Base-by-base conservation (phyloP, 495 filamentous ascomycete species). In the Cercophora sp. region DNA sequence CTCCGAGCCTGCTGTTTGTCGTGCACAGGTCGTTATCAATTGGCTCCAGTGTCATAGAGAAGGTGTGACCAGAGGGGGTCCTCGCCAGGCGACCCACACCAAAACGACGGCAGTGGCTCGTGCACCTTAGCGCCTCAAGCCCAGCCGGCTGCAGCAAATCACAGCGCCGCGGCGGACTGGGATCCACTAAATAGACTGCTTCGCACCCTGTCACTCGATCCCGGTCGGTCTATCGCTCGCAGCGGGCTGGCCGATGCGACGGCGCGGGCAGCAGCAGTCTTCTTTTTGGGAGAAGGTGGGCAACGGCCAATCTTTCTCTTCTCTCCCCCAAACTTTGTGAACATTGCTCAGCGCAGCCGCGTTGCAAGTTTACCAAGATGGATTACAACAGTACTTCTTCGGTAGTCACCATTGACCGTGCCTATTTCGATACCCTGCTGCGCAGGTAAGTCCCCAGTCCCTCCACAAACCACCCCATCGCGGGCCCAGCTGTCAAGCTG, bases 391-490 rank as follows among this genome's bases (percentile, higher is more conserved):
- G 13, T 19, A 57, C 54, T 52, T 51, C 58, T 11, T 8, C 59
- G 31, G 71, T 71, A 56, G 72, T 82, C 25, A 80, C 77, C 11
- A 66, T 79, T 45, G 75, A 77, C 40, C 76, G 73, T 47, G 66
- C 58, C 8, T 77, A 82, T 64, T 78, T 79, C 45, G 74, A 81
- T 55, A 72, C 72, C 42, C 62, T 81, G 34, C 44, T 81, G 15
- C 74, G 75, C 55, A 74, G 76, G 79, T 78, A 57, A 61, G 69
- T 41, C 19, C 18, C 26, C n/a, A 39, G 19, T 20, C 40, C 48
- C 16, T 48, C 31, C 20, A 23, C 13, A 23, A 48, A 24, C 29
- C 22, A 24, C n/a, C n/a, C n/a, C n/a, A n/a, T n/a, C n/a, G 20
- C 35, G 24, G 45, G 32, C 45, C 40, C 54, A 24, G 43, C 43